Percentiles rank a stretch among this genome's conserved stretches.
These are phyloP conservation scores for Populus trichocarpa DNA, from an alignment of 441 rosid genomes.

Conservation along the genomic window DNA sequence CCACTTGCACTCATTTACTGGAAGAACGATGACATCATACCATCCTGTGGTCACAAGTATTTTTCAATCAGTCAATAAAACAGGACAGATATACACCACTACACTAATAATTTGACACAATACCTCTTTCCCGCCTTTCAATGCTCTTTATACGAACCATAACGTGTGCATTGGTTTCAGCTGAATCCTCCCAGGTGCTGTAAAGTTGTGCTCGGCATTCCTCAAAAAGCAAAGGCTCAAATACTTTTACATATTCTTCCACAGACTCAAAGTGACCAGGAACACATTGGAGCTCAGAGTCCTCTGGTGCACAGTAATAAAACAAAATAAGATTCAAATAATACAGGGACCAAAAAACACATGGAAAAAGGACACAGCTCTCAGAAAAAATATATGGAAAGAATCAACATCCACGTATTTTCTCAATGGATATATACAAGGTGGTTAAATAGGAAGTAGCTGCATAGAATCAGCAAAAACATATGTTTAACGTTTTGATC, in stretches of 20 bases:
- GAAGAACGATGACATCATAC: slow-evolving; percentile 84
- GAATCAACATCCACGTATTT: neutral
- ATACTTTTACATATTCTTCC: slow-evolving; percentile 88
- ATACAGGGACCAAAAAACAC: neutral
- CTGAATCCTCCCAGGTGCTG: slow-evolving; percentile 88
- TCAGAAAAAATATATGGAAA: neutral
- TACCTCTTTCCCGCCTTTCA: slow-evolving; percentile 93
- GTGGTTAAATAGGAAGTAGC: neutral
- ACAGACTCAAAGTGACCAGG: slow-evolving; percentile 89
- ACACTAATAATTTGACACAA: neutral
- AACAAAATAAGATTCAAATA: slow-evolving; percentile 10
- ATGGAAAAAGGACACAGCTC: neutral
- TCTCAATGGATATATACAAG: neutral
- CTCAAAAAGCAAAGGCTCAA: slow-evolving; percentile 98
- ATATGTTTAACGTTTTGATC: neutral
- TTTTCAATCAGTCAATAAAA: slow-evolving; percentile 20
- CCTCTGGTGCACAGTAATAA: slow-evolving; percentile 50
- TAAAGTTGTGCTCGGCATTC: slow-evolving; percentile 98
- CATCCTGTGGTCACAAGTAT: slow-evolving; percentile 55
- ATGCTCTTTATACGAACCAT: slow-evolving; percentile 74
- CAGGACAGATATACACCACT: neutral
- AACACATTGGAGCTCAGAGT: slow-evolving; percentile 82
- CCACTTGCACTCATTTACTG: slow-evolving; percentile 83
- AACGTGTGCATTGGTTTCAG: slow-evolving; percentile 64
- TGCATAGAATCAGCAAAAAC: neutral